Conservation (phyloP, 495 filamentous ascomycete species). For the Lasiosphaeriaceae sp. region DNA sequence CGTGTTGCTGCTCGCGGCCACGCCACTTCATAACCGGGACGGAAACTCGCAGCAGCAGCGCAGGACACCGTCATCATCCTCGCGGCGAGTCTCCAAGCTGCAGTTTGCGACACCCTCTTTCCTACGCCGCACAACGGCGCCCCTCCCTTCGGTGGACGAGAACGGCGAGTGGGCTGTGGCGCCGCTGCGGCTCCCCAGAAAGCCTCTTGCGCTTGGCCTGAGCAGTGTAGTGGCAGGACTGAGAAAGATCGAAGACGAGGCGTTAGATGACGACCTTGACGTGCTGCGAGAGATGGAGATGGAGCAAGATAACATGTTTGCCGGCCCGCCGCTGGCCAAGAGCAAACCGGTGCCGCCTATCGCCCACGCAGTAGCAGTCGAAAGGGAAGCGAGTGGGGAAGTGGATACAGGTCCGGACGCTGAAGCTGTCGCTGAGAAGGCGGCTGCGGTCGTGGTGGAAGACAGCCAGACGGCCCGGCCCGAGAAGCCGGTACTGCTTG, state of each 20-base stretch:
- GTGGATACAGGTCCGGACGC: background rate
- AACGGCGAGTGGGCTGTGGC: slow-evolving; percentile 44
- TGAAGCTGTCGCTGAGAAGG: background rate
- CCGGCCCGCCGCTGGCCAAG: background rate
- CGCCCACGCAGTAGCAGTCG: slow-evolving; percentile 33
- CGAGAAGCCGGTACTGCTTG: slow-evolving; percentile 43
- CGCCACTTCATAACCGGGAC: slow-evolving; percentile 48
- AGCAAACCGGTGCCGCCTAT: slow-evolving; percentile 14
- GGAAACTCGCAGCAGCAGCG: slow-evolving; percentile 22
- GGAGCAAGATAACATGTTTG: slow-evolving; percentile 29
- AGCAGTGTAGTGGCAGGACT: slow-evolving; percentile 76
- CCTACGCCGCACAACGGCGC: slow-evolving; percentile 53
- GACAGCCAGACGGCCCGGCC: slow-evolving; percentile 52
- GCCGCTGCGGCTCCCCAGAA: slow-evolving; percentile 55
- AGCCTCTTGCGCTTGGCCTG: slow-evolving; percentile 64
- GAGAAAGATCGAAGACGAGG: slow-evolving; percentile 74
- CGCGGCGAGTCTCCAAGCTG: slow-evolving; percentile 41
- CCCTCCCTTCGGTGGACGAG: slow-evolving; percentile 42
- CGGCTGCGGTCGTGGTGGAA: slow-evolving; percentile 27
- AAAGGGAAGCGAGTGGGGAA: background rate
- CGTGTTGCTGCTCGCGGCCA: slow-evolving; percentile 55
- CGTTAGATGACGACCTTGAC: slow-evolving; percentile 73
- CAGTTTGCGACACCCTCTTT: slow-evolving; percentile 70
- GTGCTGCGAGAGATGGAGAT: slow-evolving; percentile 70
- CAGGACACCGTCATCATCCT: slow-evolving; percentile 33